phyloP scores from a whole-genome alignment of 306 rosid genomes.

The Glycine latifolia region DNA sequence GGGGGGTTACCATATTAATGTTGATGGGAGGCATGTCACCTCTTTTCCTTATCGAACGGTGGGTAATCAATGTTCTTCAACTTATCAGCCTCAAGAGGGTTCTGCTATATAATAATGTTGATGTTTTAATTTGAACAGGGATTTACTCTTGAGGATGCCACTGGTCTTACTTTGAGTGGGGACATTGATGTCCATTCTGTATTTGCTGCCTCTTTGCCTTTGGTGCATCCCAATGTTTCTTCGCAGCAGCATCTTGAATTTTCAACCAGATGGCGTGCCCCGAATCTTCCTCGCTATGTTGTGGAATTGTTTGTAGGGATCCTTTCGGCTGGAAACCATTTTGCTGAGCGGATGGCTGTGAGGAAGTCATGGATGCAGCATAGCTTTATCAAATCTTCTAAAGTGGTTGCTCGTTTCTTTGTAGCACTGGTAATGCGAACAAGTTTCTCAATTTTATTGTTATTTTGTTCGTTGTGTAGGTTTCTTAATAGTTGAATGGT shows the following conservation, averaged over 20 bases:
- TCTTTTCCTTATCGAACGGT: constrained; percentile 96
- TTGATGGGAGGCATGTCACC: constrained; percentile 88
- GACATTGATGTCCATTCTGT: constrained; percentile 79
- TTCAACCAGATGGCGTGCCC: constrained; percentile 79
- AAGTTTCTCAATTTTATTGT: constrained; percentile 28
- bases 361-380: constrained; percentile 99
- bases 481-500: constrained; percentile 43
- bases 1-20: constrained; percentile 92
- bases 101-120: constrained; percentile 40
- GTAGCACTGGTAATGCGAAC: constrained; percentile 80
- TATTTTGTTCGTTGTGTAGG: constrained; percentile 13
- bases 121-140: constrained; percentile 62
- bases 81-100: constrained; percentile 23
- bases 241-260: constrained; percentile 82
- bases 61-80: constrained; percentile 56
- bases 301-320: constrained; percentile 84
- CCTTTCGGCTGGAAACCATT: constrained; percentile 99
- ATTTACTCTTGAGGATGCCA: constrained; percentile 95
- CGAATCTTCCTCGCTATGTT: constrained; percentile 57
- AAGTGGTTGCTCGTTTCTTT: constrained; percentile 87
- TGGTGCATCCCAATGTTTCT: constrained; percentile 82
- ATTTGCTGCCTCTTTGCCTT: constrained; percentile 87
- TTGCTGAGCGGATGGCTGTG: constrained; percentile 93
- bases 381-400: constrained; percentile 71
- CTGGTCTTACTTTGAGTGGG: constrained; percentile 77